Evolutionary conservation across 116 monocot genomes (phyloP), one percentile per base, ranked within the genome.

Genomic region (Papilionanthe hybrid): DNA sequence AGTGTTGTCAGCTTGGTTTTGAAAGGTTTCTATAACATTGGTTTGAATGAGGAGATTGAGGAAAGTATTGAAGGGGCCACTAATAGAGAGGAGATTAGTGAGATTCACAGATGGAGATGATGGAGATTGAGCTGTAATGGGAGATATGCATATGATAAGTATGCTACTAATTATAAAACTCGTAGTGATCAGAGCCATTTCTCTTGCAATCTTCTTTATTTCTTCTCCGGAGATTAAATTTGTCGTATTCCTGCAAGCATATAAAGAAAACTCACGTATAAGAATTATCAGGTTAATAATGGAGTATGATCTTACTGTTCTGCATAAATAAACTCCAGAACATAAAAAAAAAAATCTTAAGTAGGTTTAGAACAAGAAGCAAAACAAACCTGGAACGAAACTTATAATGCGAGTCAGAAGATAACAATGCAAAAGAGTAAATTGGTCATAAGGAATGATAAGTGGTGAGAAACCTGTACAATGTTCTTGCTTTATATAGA

Each of bases 1-100:
- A 1, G 91, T 89, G 82, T 91, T 83, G 84, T 98, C 93, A 22
- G 94, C 98, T 79, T 94, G 94, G 86, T 85, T 89, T 78, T 98
- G 98, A 85, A 94, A 90, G 50, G 89, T 93, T 11, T 91, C 72
- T 18, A 91, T 89, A 81, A 91, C 91, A 42, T 91, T 32, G 43
- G 94, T 91, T 79, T 91, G 84, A 4, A 67, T 13, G 22, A 94
- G 86, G 77, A 90, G 90, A 50, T 78, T 80, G 76, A 98, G 94
- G 86, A 98, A 94, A 75, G 88, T 98, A 20, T 81, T 42, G 88
- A 93, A 98, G 1, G 93, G 98, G 25, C 98, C 98, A 0, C 94
- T 89, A 0, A 90, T 79, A 0, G 93, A 81, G 32, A 98, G 84
- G 53, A 94, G 89, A 25, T 91, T 57, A 30, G 93, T 86, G 23